Evolutionary conservation across 176 grass and related monocot species (phyloP), one percentile per base, ranked within the genome.

Genomic region (Oryza nivara): DNA sequence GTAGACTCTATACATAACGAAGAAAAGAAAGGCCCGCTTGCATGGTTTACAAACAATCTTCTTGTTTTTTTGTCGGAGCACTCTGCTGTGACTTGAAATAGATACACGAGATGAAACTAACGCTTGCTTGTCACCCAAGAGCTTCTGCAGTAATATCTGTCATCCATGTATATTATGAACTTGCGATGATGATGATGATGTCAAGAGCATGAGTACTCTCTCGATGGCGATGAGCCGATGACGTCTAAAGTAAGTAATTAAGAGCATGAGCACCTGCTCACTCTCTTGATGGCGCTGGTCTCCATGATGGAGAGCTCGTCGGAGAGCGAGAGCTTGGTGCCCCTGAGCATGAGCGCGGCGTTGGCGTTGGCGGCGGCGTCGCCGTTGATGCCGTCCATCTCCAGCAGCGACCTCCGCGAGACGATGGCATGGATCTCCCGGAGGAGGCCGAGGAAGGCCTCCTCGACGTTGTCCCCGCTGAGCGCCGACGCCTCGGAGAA

Each of bases 401-500:
- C 90, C 63, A 92, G 69, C 63, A 92, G 69, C 36, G 82, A 58
- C 68, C 84, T 95, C 70, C 82, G 89, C 5, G 88, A 88, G 5
- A 97, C 90, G 6, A 88, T 71, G n/a, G 82, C 91, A 63, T 93
- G 78, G 52, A 94, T 92, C 79, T 97, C 88, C 48, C 88, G 61
- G 8, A 97, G 69, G 2, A 97, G 84, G 9, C 71, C 43, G 75
- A 91, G 83, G 86, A 97, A 94, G 45, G 92, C 88, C 2, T 9
- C 25, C 82, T 97, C 92, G 17, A 97, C 92, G 75, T 94, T 91
- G 11, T 97, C 92, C 14, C 92, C 92, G 78, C 75, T 97, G 23
- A 97, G 84, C 73, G 95, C 92, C 6, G 92, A 94, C 43, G 92
- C 84, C 89, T 97, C 92, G 0, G 89, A 97, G 84, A 97, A 97